These are phyloP conservation scores for Heterobasidion parviporum DNA, from an alignment of 1,284 basidiomycete species.

Conservation along the genomic window DNA sequence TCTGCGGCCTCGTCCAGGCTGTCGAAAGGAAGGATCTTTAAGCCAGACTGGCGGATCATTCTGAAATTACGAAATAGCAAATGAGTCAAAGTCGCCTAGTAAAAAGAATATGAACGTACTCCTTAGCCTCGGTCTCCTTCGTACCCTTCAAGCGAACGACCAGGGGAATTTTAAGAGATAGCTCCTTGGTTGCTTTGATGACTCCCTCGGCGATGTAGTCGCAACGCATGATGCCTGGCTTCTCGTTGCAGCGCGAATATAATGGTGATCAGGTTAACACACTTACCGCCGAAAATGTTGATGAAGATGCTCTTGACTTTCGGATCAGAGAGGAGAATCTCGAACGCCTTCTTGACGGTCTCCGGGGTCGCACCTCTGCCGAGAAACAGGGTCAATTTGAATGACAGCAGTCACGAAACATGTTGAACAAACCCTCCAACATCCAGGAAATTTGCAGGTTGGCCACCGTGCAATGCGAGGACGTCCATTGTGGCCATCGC, in stretches of 20 bases:
- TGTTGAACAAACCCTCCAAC: conserved; percentile 74
- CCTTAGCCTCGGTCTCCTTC: conserved; percentile 92
- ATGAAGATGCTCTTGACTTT: conserved; percentile 99
- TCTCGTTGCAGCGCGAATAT: conserved; percentile 9
- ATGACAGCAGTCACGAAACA: neutral
- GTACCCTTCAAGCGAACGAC: conserved; percentile 96
- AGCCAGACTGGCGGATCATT: conserved; percentile 86
- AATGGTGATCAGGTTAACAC: neutral
- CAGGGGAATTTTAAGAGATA: conserved; percentile 80
- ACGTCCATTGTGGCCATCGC: conserved; percentile 99
- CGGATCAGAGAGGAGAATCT: conserved; percentile 85
- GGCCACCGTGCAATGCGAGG: conserved; percentile 88
- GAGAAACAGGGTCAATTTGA: conserved; percentile 5
- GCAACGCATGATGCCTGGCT: conserved; percentile 90
- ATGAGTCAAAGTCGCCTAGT: neutral
- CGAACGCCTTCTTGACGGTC: conserved; percentile 99
- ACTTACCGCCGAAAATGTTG: conserved; percentile 84
- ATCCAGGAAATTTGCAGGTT: conserved; percentile 98
- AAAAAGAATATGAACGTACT: conserved; percentile 42
- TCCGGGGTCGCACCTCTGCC: conserved; percentile 90
- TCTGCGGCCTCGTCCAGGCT: conserved; percentile 80
- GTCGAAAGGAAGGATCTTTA: conserved; percentile 91
- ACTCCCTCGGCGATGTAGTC: conserved; percentile 97
- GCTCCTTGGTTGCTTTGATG: conserved; percentile 94
- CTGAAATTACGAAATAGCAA: conserved; percentile 27